These are phyloP conservation scores for Aspergillus tubingensis DNA, from an alignment of 2,329 filamentous ascomycete species.

Conservation along the genomic window DNA sequence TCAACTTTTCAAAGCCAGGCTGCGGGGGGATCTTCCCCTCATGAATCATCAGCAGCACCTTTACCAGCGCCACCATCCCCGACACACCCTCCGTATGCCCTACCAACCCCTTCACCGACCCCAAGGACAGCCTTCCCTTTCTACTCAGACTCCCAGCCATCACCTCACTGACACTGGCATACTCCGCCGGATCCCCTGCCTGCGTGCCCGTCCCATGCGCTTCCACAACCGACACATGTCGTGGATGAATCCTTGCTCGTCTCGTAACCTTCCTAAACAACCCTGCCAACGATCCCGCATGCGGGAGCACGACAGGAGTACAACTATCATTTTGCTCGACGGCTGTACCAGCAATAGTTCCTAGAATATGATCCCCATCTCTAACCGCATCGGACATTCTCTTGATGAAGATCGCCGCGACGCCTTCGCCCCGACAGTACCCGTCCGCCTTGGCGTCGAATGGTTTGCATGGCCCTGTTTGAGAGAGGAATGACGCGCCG, in stretches of 20 bases:
- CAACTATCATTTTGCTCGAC: constrained; percentile 40
- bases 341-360: constrained; percentile 37
- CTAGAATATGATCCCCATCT: constrained; percentile 50
- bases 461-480: constrained; percentile 50
- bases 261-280: constrained; percentile 33
- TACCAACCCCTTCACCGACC: constrained; percentile 37
- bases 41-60: constrained; percentile 35
- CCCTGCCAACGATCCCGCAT: constrained; percentile 25
- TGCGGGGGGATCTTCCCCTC: constrained; percentile 23
- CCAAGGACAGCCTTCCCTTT: constrained; percentile 21
- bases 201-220: constrained; percentile 39
- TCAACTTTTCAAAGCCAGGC: constrained; percentile 26
- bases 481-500: constrained; percentile 45
- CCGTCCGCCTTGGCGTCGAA: constrained; percentile 53
- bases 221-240: constrained; percentile 35
- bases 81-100: constrained; percentile 39
- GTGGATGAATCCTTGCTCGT: constrained; percentile 24
- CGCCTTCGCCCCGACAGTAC: constrained; percentile 55
- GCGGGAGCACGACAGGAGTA: constrained; percentile 24
- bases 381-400: constrained; percentile 47
- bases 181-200: constrained; percentile 36
- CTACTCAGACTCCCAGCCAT: constrained; percentile 18
- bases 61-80: constrained; percentile 34
- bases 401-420: constrained; percentile 52
- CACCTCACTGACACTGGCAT: constrained; percentile 24